Evolutionary conservation across 192 early-diverging fungal genomes (phyloP), one percentile per base, ranked within the genome.

Genomic region (Dissophora globulifera): DNA sequence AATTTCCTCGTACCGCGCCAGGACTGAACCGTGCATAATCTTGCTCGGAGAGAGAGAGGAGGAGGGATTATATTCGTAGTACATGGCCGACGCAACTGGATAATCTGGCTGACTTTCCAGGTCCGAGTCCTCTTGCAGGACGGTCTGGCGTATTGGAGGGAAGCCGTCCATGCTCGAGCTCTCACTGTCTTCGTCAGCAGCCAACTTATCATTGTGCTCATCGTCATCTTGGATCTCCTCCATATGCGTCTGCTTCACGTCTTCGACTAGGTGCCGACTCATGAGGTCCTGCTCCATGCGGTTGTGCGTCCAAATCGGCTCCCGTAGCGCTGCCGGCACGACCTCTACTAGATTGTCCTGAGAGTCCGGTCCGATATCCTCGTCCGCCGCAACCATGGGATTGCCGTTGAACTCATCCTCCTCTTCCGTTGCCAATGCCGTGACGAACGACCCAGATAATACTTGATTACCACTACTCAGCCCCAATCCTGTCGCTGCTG

Each of bases 341-440:
- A 9, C n/a, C 8, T 50, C 38, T 17, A 52, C 33, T 0, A 57
- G 53, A 23, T 69, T 76, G 31, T 70, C 56, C 31, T 62, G 66
- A 13, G 74, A 67, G n/a, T 56, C 56, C 4, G 62, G 69, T 31
- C 69, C 82, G 22, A 84, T 65, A 43, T 84, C 85, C 41, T 86
- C 85, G 64, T 86, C 85, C 4, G 42, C 62, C 25, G 85, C 63
- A 1, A 86, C 85, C 83, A 86, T 83, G 13, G 83, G 83, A 42
- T 86, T 86, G 4, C 60, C 61, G 42, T 35, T 13, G 5, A 35
- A 22, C 6, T 35, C 50, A 29, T 11, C 29, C 9, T 35, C 56
- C 52, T 81, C 69, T 13, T 83, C 17, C 68, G 20, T 25, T 57
- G 35, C 20, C 4, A 1, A 23, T 26, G 10, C 30, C 11, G 20